Conservation (phyloP, 495 filamentous ascomycete species). For the Hypomontagnella monticulosa region DNA sequence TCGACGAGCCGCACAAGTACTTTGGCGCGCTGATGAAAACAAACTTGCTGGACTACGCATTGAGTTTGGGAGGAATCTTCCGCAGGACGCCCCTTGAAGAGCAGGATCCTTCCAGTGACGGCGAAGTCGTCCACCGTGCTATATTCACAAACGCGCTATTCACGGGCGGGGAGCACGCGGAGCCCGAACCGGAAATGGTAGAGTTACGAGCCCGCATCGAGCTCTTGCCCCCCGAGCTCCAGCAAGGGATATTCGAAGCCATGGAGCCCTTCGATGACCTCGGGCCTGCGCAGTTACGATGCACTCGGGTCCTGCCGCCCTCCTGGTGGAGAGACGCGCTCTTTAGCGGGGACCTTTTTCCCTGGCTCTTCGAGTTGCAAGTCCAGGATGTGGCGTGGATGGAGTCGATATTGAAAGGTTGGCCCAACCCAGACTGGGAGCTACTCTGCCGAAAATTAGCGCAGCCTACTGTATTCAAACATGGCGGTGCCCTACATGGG, state of each 20-base stretch:
- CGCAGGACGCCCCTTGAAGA: too few species aligned
- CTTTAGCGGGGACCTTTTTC: conserved; percentile 26
- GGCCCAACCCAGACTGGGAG: conserved; percentile 46
- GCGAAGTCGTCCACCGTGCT: too few species aligned
- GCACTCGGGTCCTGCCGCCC: conserved; percentile 24
- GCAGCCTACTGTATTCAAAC: conserved; percentile 8
- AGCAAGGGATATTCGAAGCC: neutral
- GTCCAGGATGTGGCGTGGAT: neutral
- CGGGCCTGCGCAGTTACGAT: neutral
- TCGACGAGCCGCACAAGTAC: neutral
- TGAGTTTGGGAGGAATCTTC: too few species aligned
- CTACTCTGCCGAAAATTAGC: conserved; percentile 35
- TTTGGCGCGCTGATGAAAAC: neutral
- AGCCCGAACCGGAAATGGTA: neutral
- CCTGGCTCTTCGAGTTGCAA: conserved; percentile 36
- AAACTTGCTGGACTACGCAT: neutral
- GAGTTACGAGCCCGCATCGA: neutral
- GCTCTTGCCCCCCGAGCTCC: conserved; percentile 16
- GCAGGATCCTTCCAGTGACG: neutral
- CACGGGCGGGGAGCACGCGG: neutral
- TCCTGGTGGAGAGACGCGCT: conserved; percentile 24
- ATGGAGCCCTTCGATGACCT: conserved; percentile 32
- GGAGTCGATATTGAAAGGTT: too few species aligned
- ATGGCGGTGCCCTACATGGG: neutral
- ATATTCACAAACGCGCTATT: too few species aligned